Base-by-base conservation (phyloP, 164 flowering plant species). In the Houttuynia cordata region DNA sequence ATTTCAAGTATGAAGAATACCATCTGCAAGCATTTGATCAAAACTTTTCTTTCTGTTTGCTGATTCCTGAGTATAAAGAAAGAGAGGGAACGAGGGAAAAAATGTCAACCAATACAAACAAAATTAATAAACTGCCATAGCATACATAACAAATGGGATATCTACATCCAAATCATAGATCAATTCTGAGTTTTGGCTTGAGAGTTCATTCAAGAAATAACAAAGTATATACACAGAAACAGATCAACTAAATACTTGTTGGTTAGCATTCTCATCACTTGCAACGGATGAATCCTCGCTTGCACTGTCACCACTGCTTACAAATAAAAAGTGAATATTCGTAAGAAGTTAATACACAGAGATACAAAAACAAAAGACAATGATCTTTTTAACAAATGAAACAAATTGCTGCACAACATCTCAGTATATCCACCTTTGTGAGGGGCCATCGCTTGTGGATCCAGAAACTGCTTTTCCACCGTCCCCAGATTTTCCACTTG, bases 1-100 rank as follows among this genome's bases (percentile, higher is more conserved):
- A 30, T 49, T 25, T 55, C 62, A 45, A 51, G 59, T 25, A 50
- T 65, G 19, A 63, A 66, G n/a, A 18, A 47, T 77, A 86, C 91
- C 96, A 72, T 84, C 91, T 52, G 79, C 95, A 62, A 85, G 90
- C 92, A 88, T 92, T 75, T 83, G 88, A 65, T 81, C 68, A 60
- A 83, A 89, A 75, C 87, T 79, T 62, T 87, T 83, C 65, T 79
- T 87, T 72, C 85, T 86, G 51, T 64, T 59, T 25, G 70, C 78
- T 59, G 80, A 60, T 25, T 79, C 96, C 96, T 89, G 67, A 47
- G 67, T n/a, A n/a, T 25, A 67, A 61, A 25, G 58, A 25, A 34
- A 37, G 40, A 13, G 17, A 14, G 24, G 34, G 34, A 21, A 54
- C 8, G 24, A 30, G 37, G 37, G 10, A 20, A 53, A n/a, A 53